Evolutionary conservation across 1,284 basidiomycete species (phyloP).

Genomic region (Sporisorium graminicola): DNA sequence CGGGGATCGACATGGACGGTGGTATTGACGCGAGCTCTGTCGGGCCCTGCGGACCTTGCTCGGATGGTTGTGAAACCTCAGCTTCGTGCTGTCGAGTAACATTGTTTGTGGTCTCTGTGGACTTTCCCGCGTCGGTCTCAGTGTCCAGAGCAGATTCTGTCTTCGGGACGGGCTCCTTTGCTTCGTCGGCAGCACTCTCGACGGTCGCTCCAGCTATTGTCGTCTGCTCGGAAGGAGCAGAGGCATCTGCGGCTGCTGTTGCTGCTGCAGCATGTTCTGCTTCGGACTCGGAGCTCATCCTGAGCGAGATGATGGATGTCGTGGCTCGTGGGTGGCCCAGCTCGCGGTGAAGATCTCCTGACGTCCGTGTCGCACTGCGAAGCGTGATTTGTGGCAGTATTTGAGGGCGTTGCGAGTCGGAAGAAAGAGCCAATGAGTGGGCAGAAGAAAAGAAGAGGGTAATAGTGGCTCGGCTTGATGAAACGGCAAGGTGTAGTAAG

Average conservation of each 20-base stretch:
- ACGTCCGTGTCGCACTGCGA: not conserved
- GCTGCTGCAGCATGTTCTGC: not conserved
- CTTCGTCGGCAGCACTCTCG: not conserved
- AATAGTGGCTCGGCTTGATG: too few species aligned
- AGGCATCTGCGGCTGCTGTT: not conserved
- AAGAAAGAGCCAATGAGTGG: not conserved
- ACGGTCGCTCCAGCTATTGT: not conserved
- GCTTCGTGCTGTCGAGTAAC: not conserved
- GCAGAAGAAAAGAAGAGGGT: not conserved
- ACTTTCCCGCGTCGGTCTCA: not conserved
- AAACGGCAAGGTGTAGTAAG: too few species aligned
- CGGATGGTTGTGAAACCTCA: not conserved
- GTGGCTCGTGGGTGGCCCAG: not conserved
- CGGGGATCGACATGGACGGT: slow-evolving; percentile 44
- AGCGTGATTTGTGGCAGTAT: not conserved
- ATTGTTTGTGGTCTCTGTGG: not conserved
- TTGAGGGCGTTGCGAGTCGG: not conserved
- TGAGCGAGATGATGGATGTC: not conserved
- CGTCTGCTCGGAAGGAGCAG: not conserved
- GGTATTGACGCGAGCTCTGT: slow-evolving; percentile 20
- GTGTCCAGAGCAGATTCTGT: not conserved
- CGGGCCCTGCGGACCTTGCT: slow-evolving; percentile 9
- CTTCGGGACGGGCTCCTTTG: not conserved
- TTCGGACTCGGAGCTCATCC: slow-evolving; percentile 7
- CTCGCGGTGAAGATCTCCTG: not conserved